Base-by-base conservation (phyloP, 176 grass and related monocot genomes). In the Carex kokanica region DNA sequence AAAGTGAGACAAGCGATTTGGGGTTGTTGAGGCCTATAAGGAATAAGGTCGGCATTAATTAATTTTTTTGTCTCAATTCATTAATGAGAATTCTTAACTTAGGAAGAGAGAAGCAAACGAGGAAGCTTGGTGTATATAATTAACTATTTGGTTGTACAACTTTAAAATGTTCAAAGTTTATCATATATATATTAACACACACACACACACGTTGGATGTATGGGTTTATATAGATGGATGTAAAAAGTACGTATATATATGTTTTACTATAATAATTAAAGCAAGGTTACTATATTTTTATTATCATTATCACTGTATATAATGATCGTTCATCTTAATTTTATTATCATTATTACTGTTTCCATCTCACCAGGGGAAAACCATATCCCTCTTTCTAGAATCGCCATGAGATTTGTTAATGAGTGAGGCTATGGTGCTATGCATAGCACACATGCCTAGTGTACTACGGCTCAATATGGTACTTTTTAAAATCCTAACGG, bases 11-110 rank as follows among this genome's bases (percentile, higher is more conserved):
- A 56, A 77, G 24, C 13, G 7, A 31, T 18, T 56, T 56, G 45
- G 45, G 83, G 83, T 74, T 73, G 83, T 84, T 77, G 34, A 60
- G 72, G 11, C 17, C 72, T 85, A 62, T 69, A 54, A 60, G 9
- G 3, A 84, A 57, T 84, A 77, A 77, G 70, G 53, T 51, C 52
- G 27, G 43, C 38, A 81, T 54, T 54, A 25, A 32, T 78, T 78
- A 47, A 67, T 31, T 54, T 67, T 81, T 1, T 38, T 57, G 78
- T 81, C 57, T 81, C 31, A 43, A 40, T 63, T 63, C 18, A 63
- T 80, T 81, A 12, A 61, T 63, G 59, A n/a, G 31, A 61, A 23
- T 81, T 62, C 36, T 81, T 18, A 20, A 57, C 49, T 34, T 59
- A 38, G 75, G 17, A 79, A 34, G 57, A 81, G 18, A 64, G 18